A percentile compares a stretch with the other conserved stretches of the same genome.
These are phyloP conservation scores for Fusarium sororula DNA, from an alignment of 2,329 filamentous ascomycete genomes.

Conservation along the genomic window DNA sequence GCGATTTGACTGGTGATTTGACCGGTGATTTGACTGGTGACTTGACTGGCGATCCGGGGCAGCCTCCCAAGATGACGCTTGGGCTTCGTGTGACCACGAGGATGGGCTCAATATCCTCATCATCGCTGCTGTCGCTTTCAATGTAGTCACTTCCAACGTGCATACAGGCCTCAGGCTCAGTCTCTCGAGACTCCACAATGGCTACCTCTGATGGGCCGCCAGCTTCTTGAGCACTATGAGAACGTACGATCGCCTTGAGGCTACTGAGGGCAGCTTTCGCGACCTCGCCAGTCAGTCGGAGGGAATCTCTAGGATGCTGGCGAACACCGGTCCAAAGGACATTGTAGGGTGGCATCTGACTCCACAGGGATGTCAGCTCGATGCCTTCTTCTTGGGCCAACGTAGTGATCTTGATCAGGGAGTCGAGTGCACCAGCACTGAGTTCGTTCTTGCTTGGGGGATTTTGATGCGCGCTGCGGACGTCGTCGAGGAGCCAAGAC, in stretches of 20 bases:
- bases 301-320: fast-evolving
- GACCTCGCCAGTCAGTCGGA: not conserved
- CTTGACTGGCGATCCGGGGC: not conserved
- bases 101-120: not conserved
- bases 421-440: fast-evolving
- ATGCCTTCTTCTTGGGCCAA: not conserved
- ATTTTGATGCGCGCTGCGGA: not conserved
- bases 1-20: not conserved
- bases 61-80: not conserved
- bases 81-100: not conserved
- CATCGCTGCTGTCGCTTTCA: not conserved
- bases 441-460: not conserved
- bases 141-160: not conserved
- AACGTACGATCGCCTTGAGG: not conserved
- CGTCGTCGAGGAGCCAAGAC: not conserved
- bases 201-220: not conserved
- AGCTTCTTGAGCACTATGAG: not conserved
- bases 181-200: not conserved
- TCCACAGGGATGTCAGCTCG: not conserved
- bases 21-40: not conserved
- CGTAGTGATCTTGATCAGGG: not conserved
- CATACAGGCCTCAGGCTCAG: not conserved
- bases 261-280: not conserved
- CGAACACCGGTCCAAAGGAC: not conserved
- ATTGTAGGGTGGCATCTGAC: not conserved